Base-by-base conservation (phyloP, 352 stramenopile genomes). In the Phytophthora melonis region DNA sequence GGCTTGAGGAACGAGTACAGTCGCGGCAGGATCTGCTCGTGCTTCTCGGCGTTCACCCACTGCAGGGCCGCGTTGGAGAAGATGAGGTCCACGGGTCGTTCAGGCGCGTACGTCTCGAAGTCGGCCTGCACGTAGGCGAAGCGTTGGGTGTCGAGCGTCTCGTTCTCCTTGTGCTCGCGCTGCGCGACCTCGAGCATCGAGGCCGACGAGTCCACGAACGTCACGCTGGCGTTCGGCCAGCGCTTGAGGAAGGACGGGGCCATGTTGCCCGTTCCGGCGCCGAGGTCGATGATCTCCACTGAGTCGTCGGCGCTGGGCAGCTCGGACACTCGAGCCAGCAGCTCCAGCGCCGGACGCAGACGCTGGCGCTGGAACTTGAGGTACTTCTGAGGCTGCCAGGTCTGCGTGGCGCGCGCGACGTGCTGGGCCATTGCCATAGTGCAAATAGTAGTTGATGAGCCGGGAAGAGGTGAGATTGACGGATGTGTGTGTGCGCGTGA, bases 191-290 rank as follows among this genome's bases (percentile, higher is more conserved):
- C 82, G 13, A 94, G 74, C 87, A 93, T 94, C 7, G 77, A 75
- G 14, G 59, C 58, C 0, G 86, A 91, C 60, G 86, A 84, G 66
- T 92, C 84, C 30, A 92, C 83, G 58, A 90, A 93, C 21, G 81
- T 72, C 45, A 93, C 75, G 14, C 65, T 56, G 11, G 82, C 81
- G 13, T 76, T 67, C 2, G 87, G 75, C 83, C 82, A 93, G 52
- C 83, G 80, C 30, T 81, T 55, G 78, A 83, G 58, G 74, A 94
- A 91, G 0, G 83, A 67, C 13, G 83, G 68, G 13, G 76, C 80
- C 77, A 93, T 91, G 79, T 93, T 94, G 47, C 87, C 76, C 19
- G 86, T 90, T 32, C 86, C 86, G n/a, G 82, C 85, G 25, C 87
- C 87, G 7, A 93, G 64, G 58, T 93, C 85, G 11, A 90, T 62